phyloP scores from a whole-genome alignment of 805 yeast species.

The Yarrowia divulgata region DNA sequence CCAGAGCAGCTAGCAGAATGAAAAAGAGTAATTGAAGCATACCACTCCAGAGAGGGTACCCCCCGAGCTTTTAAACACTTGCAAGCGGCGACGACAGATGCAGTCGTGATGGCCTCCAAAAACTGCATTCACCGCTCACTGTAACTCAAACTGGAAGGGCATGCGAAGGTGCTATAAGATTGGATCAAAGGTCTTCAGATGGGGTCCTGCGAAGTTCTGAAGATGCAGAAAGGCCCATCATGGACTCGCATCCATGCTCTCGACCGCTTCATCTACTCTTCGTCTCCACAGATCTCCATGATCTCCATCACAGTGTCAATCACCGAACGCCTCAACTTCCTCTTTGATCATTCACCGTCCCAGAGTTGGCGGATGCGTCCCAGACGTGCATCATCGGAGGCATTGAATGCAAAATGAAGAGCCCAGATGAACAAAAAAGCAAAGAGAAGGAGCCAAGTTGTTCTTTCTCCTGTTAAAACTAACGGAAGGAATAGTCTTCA shows the following conservation, averaged over 20 bases:
- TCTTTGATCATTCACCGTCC: conserved; percentile 25
- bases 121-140: conserved; percentile 1
- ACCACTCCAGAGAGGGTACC: background rate
- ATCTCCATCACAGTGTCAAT: background rate
- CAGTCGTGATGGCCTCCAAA: background rate
- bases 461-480: background rate
- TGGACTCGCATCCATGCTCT: background rate
- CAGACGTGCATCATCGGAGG: conserved; percentile 21
- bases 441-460: background rate
- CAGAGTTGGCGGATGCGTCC: conserved; percentile 8
- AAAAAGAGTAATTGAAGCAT: conserved; percentile 21
- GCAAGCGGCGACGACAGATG: background rate
- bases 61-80: background rate
- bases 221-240: no score
- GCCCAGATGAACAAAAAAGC: background rate
- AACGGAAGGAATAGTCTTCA: background rate
- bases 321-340: conserved; percentile 20
- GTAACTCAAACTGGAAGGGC: background rate
- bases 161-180: background rate
- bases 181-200: background rate
- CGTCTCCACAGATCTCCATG: conserved; percentile 13
- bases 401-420: background rate
- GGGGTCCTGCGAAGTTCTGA: background rate
- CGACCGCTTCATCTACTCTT: background rate
- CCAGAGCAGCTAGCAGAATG: conserved; percentile 20